These are phyloP conservation scores for Cicer bijugum DNA, from an alignment of 306 rosid species.

Conservation along the genomic window DNA sequence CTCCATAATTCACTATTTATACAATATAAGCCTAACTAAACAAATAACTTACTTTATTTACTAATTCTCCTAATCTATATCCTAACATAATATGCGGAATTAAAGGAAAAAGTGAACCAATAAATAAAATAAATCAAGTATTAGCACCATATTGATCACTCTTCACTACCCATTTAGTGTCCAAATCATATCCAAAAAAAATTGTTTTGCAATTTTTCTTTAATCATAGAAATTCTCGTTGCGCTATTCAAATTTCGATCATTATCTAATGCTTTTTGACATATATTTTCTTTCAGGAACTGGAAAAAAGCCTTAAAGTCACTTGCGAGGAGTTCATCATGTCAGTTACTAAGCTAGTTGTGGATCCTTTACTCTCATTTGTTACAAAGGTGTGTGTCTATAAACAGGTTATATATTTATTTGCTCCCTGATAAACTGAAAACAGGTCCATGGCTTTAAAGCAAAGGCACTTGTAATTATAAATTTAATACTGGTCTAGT, in stretches of 20 bases:
- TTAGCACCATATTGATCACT: constrained; percentile 23
- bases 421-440: constrained; percentile 28
- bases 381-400: constrained; percentile 80
- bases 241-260: constrained; percentile 25
- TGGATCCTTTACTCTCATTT: constrained; percentile 97
- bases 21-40: no score
- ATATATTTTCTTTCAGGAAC: constrained; percentile 68
- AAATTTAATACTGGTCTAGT: constrained; percentile 20
- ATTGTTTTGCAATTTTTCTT: background rate
- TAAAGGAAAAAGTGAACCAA: constrained; percentile 17
- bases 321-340: constrained; percentile 98
- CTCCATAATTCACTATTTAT: no score
- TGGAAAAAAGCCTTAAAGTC: constrained; percentile 91
- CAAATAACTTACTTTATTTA: no score
- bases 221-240: constrained; percentile 8
- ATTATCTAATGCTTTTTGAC: constrained; percentile 22
- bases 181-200: background rate
- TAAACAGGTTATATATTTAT: constrained; percentile 29
- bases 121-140: background rate
- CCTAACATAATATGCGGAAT: background rate
- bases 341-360: constrained; percentile 95
- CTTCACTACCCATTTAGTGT: background rate
- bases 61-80: no score
- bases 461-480: constrained; percentile 19
- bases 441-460: constrained; percentile 37